phyloP scores from a whole-genome alignment of 2,329 filamentous ascomycete species.

The Colletotrichum camelliae region DNA sequence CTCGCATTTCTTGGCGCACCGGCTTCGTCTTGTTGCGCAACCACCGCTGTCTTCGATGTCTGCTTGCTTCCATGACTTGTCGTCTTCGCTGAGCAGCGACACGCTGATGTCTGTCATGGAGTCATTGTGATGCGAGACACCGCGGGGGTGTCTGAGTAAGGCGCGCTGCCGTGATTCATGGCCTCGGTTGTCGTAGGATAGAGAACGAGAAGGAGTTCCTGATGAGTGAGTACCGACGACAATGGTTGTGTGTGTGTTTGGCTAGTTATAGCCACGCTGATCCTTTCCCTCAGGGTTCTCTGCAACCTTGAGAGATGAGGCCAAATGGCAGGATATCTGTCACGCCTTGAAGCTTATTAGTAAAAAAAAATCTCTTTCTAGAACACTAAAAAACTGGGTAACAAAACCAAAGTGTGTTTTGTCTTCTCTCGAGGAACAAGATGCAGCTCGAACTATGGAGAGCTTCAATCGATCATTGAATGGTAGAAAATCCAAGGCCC shows the following conservation, averaged over 20 bases:
- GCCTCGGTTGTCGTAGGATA: not conserved
- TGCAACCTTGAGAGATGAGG: too few species aligned
- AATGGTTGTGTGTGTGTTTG: accelerated
- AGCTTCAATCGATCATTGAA: not conserved
- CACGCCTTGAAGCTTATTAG: too few species aligned
- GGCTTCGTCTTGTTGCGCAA: not conserved
- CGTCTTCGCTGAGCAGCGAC: constrained; percentile 11
- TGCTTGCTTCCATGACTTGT: not conserved
- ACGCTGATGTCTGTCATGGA: constrained; percentile 14
- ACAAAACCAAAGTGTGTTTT: not conserved
- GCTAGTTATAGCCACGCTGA: too few species aligned
- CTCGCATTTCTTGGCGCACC: not conserved
- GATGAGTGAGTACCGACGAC: not conserved
- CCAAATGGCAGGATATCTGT: too few species aligned
- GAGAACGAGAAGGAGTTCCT: too few species aligned
- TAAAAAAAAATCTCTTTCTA: too few species aligned
- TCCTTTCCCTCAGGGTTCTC: too few species aligned
- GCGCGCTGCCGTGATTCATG: not conserved
- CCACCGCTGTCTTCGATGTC: not conserved
- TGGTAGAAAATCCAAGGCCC: not conserved
- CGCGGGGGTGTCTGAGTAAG: constrained; percentile 2
- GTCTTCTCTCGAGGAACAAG: not conserved
- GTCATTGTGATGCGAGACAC: not conserved
- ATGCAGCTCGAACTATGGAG: not conserved
- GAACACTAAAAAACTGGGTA: too few species aligned